Evolutionary conservation across 352 stramenopile genomes (phyloP).

Genomic region (Phytophthora lateralis): DNA sequence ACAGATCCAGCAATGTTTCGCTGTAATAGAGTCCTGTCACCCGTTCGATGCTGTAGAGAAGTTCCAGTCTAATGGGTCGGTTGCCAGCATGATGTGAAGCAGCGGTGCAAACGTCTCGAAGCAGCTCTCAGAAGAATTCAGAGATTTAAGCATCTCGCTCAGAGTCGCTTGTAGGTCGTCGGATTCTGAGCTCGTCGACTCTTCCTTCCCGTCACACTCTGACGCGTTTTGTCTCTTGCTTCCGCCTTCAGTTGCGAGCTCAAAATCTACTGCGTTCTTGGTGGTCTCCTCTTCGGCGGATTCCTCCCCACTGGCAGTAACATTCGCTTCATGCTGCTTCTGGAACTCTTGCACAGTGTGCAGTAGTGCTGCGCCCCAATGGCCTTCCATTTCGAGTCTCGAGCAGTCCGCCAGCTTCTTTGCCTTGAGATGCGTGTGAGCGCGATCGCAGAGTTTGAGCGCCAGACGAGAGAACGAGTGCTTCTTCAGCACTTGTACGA

Average conservation of each 20-base stretch:
- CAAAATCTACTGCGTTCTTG: not conserved
- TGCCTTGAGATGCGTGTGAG: constrained; percentile 15
- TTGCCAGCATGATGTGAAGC: constrained; percentile 35
- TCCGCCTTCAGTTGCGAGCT: not conserved
- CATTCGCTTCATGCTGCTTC: not conserved
- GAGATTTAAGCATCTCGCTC: constrained; percentile 20
- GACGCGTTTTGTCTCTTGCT: no score
- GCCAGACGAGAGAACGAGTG: constrained; percentile 21
- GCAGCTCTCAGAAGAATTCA: constrained; percentile 32
- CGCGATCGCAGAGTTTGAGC: constrained; percentile 7
- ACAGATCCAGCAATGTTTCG: no score
- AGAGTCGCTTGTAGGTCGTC: not conserved
- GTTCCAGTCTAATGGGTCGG: constrained; percentile 2
- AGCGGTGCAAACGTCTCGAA: constrained; percentile 42
- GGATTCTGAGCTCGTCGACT: not conserved
- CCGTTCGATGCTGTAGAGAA: not conserved
- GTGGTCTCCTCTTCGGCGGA: not conserved
- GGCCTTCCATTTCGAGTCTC: constrained; percentile 22
- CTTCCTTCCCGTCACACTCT: no score
- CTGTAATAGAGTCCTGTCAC: no score
- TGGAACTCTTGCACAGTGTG: constrained; percentile 6
- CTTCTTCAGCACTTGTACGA: constrained; percentile 40
- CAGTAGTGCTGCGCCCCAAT: constrained; percentile 24
- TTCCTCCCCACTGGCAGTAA: not conserved
- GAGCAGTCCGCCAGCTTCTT: constrained; percentile 2